These are phyloP conservation scores for Pythium coloratum DNA, from an alignment of 352 stramenopile genomes.

Conservation along the genomic window DNA sequence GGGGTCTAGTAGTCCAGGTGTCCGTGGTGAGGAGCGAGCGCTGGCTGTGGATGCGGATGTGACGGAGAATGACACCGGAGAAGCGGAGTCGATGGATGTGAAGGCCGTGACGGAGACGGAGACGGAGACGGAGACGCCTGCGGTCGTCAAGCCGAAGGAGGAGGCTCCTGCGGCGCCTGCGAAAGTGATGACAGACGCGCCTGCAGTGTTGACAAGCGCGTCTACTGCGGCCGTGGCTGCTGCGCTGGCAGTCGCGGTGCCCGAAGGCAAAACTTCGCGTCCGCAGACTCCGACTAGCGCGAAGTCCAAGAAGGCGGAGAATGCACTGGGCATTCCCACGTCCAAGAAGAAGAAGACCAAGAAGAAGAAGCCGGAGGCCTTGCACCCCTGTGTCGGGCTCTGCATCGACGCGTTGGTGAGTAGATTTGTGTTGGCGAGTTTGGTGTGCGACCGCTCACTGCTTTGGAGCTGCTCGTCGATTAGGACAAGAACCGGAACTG, in stretches of 20 bases:
- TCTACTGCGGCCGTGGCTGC: not conserved
- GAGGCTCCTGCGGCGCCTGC: not conserved
- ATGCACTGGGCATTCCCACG: constrained; percentile 20
- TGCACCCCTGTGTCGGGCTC: constrained; percentile 50
- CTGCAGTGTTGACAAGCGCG: not conserved
- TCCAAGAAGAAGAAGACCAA: constrained; percentile 36
- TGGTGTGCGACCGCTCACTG: not conserved
- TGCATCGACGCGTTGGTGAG: constrained; percentile 66
- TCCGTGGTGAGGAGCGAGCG: not conserved
- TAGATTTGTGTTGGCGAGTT: not conserved
- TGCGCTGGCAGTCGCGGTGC: not conserved
- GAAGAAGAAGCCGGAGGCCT: constrained; percentile 16
- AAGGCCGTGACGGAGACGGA: not conserved
- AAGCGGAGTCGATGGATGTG: not conserved
- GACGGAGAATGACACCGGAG: not conserved
- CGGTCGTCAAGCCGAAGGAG: not conserved
- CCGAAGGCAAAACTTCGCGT: not conserved
- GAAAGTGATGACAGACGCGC: not conserved
- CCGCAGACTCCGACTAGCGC: constrained; percentile 13
- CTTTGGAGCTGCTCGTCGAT: not conserved
- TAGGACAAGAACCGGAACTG: constrained; percentile 75
- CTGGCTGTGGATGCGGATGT: not conserved
- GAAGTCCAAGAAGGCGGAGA: constrained; percentile 15
- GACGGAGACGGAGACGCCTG: not conserved
- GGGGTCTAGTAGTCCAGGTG: no score